Evolutionary conservation across 495 filamentous ascomycete genomes (phyloP), one percentile per base, ranked within the genome.

Genomic region (Clavariopsis aquatica): DNA sequence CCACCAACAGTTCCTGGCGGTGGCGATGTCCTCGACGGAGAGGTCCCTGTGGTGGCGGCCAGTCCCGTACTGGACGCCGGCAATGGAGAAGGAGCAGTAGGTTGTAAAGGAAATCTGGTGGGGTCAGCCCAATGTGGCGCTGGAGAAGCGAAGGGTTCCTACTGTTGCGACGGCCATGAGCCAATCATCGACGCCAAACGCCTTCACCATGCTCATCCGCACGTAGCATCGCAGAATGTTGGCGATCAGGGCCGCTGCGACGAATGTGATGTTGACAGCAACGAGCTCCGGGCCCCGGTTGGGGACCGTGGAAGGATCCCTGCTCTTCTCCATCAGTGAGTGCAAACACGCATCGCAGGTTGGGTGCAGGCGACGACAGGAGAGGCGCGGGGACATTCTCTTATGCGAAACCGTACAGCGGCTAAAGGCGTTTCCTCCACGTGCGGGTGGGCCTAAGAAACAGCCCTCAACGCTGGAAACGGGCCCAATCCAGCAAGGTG

Each of bases 181-280:
- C 57, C 57, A 67, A 34, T 67, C 64, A 23, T 67, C 64, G 27
- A 56, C 12, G 19, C 57, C 64, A 49, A 67, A 67, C 1, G 64
- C 57, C 38, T 54, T 57, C 20, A 67, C 57, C 64, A 67, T 67
- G 3, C 24, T 15, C 4, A 61, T 17, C 1, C 64, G 64, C 20
- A 67, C 64, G 34, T 56, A 67, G 36, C 64, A 67, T 41, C 64
- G 27, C 17, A 67, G 26, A 7, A 49, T 15, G 26, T 55, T 67
- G 12, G 64, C 36, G 3, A 57, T 57, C 19, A 56, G 17, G 1
- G 64, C 58, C 4, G 45, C 23, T 2, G 45, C 17, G 52, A 67
- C 6, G 38, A 67, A 67, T 1, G 46, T 17, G 31, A 67, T 43
- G 41, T 61, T 58, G 52, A 67, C 58, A 20, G 49, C 64, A 17